Percentiles rank a stretch among this genome's conserved stretches.
Conservation (phyloP, 108 stramenopile genomes). For the Mayamaea pseudoterrestris region DNA sequence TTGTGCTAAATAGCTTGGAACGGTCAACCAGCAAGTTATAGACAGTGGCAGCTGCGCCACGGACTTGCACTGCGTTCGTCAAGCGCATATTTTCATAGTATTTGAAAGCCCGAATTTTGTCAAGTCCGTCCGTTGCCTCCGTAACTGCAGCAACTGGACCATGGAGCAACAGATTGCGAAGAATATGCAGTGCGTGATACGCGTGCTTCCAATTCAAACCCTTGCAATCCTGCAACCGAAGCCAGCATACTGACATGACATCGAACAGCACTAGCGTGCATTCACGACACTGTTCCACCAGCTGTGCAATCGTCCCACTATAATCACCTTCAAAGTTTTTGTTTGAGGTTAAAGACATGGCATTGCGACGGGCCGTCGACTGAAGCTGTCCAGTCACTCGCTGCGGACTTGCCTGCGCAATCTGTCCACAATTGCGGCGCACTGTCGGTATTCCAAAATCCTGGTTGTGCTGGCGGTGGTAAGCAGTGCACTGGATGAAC, state of each 20-base stretch:
- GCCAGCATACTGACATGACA: slow-evolving; percentile 78
- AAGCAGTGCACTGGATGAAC: slow-evolving; percentile 52
- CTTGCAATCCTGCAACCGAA: slow-evolving; percentile 55
- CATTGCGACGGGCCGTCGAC: slow-evolving; percentile 37
- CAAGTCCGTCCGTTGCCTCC: slow-evolving; percentile 74
- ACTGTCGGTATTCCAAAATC: slow-evolving; percentile 57
- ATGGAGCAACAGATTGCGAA: slow-evolving; percentile 64
- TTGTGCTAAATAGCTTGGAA: slow-evolving; percentile 39
- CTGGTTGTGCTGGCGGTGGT: slow-evolving; percentile 44
- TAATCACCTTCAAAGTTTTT: slow-evolving; percentile 57
- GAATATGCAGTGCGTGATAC: slow-evolving; percentile 52
- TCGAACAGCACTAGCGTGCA: slow-evolving; percentile 48
- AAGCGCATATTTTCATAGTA: slow-evolving; percentile 56
- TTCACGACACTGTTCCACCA: slow-evolving; percentile 58
- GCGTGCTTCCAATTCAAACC: slow-evolving; percentile 60
- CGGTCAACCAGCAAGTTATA: slow-evolving; percentile 64
- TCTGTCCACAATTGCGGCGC: slow-evolving; percentile 43
- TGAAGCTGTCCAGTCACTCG: slow-evolving; percentile 29
- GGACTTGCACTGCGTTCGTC: slow-evolving; percentile 38
- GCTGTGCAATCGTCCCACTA: slow-evolving; percentile 35
- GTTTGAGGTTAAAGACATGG: slow-evolving; percentile 68
- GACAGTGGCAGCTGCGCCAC: slow-evolving; percentile 42
- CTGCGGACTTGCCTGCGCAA: slow-evolving; percentile 45
- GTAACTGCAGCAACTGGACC: slow-evolving; percentile 68
- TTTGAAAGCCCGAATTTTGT: slow-evolving; percentile 61